Percentiles rank a stretch among this genome's conserved stretches.
Evolutionary conservation across 345 rosid species (phyloP).

Genomic region (Citrus cavaleriei): DNA sequence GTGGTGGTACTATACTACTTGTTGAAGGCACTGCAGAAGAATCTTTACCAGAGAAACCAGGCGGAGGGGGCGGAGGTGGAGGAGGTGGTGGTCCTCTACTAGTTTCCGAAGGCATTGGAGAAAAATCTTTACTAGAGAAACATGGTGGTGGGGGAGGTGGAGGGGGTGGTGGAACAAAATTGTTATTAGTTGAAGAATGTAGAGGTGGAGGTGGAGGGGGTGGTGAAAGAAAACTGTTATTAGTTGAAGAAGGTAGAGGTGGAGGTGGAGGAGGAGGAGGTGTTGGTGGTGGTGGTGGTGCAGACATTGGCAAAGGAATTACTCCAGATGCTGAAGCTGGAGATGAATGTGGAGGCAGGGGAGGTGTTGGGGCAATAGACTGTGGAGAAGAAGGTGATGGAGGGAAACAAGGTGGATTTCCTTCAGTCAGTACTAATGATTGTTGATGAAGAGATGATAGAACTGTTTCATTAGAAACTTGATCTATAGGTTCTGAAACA

Average conservation of each 20-base stretch:
- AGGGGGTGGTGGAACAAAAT: background rate
- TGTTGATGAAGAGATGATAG: constrained; percentile 30
- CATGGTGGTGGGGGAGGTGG: constrained; percentile 15
- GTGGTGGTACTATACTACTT: background rate
- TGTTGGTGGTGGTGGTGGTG: constrained; percentile 12
- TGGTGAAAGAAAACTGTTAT: constrained; percentile 1
- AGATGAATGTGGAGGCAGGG: constrained; percentile 23
- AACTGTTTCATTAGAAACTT: constrained; percentile 28
- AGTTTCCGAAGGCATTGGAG: background rate
- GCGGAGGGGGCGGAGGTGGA: constrained; percentile 9
- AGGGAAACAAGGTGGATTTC: constrained; percentile 24
- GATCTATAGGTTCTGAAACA: constrained; percentile 32
- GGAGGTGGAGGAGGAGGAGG: constrained; percentile 17
- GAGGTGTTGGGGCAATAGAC: constrained; percentile 25
- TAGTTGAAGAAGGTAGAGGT: constrained; percentile 1
- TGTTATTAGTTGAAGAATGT: background rate
- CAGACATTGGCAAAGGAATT: background rate
- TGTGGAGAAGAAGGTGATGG: constrained; percentile 22
- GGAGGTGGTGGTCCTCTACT: constrained; percentile 15
- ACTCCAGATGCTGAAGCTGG: background rate
- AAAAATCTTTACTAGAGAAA: constrained; percentile 12
- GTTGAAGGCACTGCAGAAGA: background rate
- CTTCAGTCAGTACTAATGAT: constrained; percentile 23
- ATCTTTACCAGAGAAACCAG: constrained; percentile 12
- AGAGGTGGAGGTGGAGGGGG: constrained; percentile 14